Conservation (phyloP, 768 basidiomycete genomes). For the Serpula lacrymans region DNA sequence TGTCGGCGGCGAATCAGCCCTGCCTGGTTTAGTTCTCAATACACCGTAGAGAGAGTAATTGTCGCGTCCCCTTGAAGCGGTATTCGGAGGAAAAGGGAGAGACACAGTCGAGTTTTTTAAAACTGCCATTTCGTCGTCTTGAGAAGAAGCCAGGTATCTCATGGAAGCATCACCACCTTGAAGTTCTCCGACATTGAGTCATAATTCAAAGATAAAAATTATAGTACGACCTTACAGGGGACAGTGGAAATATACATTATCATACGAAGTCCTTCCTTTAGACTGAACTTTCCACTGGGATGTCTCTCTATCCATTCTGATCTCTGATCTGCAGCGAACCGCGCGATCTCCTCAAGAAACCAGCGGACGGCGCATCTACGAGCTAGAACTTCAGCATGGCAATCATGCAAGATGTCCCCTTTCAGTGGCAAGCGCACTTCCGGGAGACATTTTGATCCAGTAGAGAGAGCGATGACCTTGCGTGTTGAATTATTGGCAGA, state of each 20-base stretch:
- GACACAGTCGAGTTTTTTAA: constrained; percentile 52
- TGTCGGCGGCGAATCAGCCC: constrained; percentile 84
- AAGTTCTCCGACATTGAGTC: not conserved
- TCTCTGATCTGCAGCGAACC: constrained; percentile 15
- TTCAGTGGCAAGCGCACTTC: constrained; percentile 50
- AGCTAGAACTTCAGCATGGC: constrained; percentile 91
- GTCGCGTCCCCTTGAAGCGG: constrained; percentile 70
- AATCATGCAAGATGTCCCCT: constrained; percentile 85
- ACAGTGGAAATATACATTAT: constrained; percentile 76
- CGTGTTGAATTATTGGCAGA: constrained; percentile 20
- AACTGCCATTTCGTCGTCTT: constrained; percentile 68
- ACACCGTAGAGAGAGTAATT: constrained; percentile 74
- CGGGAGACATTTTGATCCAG: constrained; percentile 87
- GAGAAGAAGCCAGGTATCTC: constrained; percentile 68
- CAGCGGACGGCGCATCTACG: constrained; percentile 75
- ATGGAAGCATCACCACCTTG: constrained; percentile 90
- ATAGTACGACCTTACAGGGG: constrained; percentile 46
- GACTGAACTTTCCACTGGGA: constrained; percentile 37
- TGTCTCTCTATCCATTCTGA: constrained; percentile 50
- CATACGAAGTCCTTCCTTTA: constrained; percentile 47
- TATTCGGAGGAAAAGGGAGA: constrained; percentile 31
- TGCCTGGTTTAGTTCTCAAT: constrained; percentile 90
- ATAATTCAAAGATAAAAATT: too few relatives aligned
- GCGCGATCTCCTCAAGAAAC: constrained; percentile 67
- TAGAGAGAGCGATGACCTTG: constrained; percentile 68